Percentiles rank a stretch among this genome's conserved stretches.
Evolutionary conservation across 176 grass and related monocot species (phyloP).

Genomic region (Rhynchospora tenuis): DNA sequence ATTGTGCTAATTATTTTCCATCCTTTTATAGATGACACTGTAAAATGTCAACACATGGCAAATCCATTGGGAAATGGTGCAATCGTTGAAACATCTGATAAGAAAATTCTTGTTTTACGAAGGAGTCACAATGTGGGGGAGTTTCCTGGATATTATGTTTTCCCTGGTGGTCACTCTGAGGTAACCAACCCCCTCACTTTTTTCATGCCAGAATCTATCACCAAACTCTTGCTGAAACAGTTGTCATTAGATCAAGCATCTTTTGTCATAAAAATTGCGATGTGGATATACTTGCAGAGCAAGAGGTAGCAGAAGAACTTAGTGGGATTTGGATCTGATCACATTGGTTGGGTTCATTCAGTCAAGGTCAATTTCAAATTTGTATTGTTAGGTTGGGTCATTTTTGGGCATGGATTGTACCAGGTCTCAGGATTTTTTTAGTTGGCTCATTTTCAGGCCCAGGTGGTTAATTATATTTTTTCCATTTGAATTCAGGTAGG

Average conservation of each 20-base stretch:
- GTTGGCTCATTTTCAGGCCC: neutral
- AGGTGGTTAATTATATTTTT: neutral
- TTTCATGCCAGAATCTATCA: neutral
- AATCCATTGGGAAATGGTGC: slow-evolving; percentile 86
- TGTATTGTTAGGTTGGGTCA: neutral
- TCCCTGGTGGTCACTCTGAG: slow-evolving; percentile 93
- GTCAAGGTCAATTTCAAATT: neutral
- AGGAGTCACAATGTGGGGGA: slow-evolving; percentile 90
- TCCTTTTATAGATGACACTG: slow-evolving; percentile 45
- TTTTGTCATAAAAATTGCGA: neutral
- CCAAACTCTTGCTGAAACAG: neutral
- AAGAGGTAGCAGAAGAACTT: neutral
- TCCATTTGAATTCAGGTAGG: neutral
- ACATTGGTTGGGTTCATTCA: neutral
- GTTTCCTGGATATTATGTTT: slow-evolving; percentile 86
- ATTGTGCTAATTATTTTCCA: neutral
- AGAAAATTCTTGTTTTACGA: slow-evolving; percentile 75
- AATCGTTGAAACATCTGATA: slow-evolving; percentile 81
- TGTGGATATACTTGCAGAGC: neutral
- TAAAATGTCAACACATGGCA: slow-evolving; percentile 69
- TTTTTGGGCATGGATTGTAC: neutral
- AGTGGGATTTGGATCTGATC: neutral
- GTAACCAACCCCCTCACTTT: slow-evolving; percentile 32
- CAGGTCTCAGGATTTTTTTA: neutral
- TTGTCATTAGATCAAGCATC: neutral